Percentiles rank a stretch among this genome's conserved stretches.
Conservation (phyloP, 129 eudicot genomes). For the Flaveria ramosissima region DNA sequence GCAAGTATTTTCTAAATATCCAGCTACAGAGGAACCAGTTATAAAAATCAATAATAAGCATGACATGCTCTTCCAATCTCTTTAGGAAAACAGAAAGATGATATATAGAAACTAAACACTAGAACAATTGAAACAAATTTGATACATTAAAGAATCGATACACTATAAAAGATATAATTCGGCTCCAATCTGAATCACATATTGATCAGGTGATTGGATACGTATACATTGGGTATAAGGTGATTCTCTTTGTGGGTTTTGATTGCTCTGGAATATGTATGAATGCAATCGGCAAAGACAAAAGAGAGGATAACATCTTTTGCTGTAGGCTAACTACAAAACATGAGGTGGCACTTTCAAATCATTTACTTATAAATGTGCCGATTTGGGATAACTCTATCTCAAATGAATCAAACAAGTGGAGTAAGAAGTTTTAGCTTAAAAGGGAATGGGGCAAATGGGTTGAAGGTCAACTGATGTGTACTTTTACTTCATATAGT, state of each 20-base stretch:
- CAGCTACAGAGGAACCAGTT: background rate
- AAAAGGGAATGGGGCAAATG: background rate
- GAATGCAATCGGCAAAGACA: background rate
- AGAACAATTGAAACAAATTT: background rate
- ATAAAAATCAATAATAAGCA: constrained; percentile 17
- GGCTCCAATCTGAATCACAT: background rate
- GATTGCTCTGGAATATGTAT: background rate
- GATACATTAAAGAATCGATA: background rate
- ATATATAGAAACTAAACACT: background rate
- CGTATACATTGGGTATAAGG: no score
- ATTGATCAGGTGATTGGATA: no score
- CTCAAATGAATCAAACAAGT: background rate
- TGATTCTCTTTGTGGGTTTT: no score
- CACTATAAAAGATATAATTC: background rate
- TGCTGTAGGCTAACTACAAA: background rate
- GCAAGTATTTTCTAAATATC: background rate
- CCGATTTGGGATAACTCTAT: background rate
- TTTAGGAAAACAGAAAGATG: background rate
- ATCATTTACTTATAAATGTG: background rate
- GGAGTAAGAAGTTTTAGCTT: background rate
- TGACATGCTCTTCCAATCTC: constrained; percentile 3
- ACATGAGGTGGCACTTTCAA: background rate
- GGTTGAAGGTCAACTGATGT: background rate
- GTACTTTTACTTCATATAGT: background rate
- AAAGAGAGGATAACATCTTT: background rate